Conservation (phyloP, 208 protist species). For the Leptomonas pyrrhocoris region DNA sequence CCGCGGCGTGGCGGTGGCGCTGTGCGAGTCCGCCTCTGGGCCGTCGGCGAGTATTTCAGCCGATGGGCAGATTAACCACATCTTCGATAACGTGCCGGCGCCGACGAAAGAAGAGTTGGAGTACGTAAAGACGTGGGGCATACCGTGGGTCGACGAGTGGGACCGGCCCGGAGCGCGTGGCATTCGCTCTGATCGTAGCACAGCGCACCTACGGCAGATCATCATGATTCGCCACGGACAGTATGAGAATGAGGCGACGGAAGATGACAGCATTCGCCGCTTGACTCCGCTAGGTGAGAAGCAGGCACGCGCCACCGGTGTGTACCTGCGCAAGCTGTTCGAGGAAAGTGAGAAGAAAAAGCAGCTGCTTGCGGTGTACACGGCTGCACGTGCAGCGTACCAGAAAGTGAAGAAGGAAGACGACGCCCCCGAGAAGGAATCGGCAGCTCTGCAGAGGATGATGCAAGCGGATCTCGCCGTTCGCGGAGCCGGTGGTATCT, state of each 20-base stretch:
- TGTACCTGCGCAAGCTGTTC: slow-evolving; percentile 51
- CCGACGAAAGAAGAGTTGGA: slow-evolving; percentile 22
- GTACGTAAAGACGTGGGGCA: slow-evolving; percentile 73
- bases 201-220: slow-evolving; percentile 50
- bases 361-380: slow-evolving; percentile 5
- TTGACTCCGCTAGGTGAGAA: slow-evolving; percentile 61
- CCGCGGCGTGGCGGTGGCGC: slow-evolving; percentile 24
- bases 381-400: slow-evolving; percentile 5
- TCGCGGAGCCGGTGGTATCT: slow-evolving; percentile 26
- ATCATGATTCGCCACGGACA: slow-evolving; percentile 86
- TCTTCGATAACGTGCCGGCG: slow-evolving; percentile 31
- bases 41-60: slow-evolving; percentile 33
- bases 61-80: slow-evolving; percentile 43
- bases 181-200: slow-evolving; percentile 4
- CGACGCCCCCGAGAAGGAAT: slow-evolving; percentile 10
- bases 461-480: slow-evolving; percentile 8
- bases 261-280: slow-evolving; percentile 42
- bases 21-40: slow-evolving; percentile 20
- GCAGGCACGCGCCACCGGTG: slow-evolving; percentile 64
- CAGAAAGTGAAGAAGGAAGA: slow-evolving; percentile 12
- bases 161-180: slow-evolving; percentile 41
- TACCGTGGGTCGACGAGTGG: slow-evolving; percentile 71
- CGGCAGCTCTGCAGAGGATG: slow-evolving; percentile 20
- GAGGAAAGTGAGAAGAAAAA: slow-evolving; percentile 16
- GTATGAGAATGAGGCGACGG: slow-evolving; percentile 57